Base-by-base conservation (phyloP, 2,329 filamentous ascomycete species). In the Ophiostoma populinum region DNA sequence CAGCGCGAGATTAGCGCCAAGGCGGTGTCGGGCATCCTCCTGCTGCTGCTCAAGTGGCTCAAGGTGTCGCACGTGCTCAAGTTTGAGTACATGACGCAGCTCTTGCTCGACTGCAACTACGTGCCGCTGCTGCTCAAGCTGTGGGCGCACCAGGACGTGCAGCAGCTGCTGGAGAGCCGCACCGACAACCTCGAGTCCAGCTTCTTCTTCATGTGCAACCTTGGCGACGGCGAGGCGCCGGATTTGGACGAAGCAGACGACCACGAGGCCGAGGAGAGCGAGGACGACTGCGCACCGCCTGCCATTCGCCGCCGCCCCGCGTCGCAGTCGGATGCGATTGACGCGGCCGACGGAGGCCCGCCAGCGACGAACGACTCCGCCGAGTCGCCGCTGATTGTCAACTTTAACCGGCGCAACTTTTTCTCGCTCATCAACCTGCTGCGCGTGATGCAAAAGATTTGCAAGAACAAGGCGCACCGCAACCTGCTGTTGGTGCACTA, bases 391-490 rank as follows among this genome's bases (percentile, higher is more conserved):
- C n/a, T 83, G 20, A 86, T 95, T 43, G 93, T 82, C 1, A 75
- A 76, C 48, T 95, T 86, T 59, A 92, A 82, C 10, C 83, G 82
- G 56, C 81, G 90, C 47, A 92, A 92, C 54, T 92, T 95, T 62
- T 93, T 92, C 62, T 80, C 83, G 1, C 72, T 80, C 29, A 94
- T 94, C 61, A 95, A 93, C 57, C 87, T 92, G 55, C 66, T 98
- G 15, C 83, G 92, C 44, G 76, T 94, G 40, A 81, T 98, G 70
- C 90, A 98, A 51, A 98, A 98, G 58, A 80, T 95, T 40, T 94
- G 86, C 58, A 92, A 92, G 48, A 71, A 81, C 56, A 95, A 95
- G 58, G 82, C 87, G 2, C 90, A 98, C 57, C 79, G 90, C 37
- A 92, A 92, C 54, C 65, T 98, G 11, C 68, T 95, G 33, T 73